A percentile compares a stretch with the other conserved stretches of the same genome.
These are phyloP conservation scores for Trichoderma lentiforme DNA, from an alignment of 2,329 filamentous ascomycete species.

Conservation along the genomic window DNA sequence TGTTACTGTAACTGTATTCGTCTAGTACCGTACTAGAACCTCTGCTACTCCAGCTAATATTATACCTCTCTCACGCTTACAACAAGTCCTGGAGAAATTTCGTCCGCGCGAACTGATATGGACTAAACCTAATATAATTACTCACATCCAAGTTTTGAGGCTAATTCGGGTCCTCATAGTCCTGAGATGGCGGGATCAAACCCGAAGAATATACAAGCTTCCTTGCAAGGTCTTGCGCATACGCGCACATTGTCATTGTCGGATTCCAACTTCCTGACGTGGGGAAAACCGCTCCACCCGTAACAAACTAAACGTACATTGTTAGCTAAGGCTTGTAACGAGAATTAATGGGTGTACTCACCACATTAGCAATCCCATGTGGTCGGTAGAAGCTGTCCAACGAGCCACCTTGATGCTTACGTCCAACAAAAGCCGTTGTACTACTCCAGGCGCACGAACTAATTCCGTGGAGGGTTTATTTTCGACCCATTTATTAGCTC, in stretches of 20 bases:
- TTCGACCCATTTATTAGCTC: background rate
- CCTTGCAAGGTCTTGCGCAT: background rate
- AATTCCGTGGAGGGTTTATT: background rate
- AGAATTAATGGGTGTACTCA: background rate
- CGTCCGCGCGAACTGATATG: background rate
- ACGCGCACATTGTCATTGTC: background rate
- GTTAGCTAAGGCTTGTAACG: background rate
- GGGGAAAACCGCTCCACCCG: background rate
- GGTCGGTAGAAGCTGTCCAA: background rate
- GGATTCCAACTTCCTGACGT: background rate
- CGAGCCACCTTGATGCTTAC: background rate
- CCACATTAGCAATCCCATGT: background rate
- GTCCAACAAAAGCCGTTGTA: background rate
- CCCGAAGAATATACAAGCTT: background rate
- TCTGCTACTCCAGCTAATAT: too few species aligned
- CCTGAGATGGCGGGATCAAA: background rate
- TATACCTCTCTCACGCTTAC: too few species aligned
- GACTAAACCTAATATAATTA: background rate
- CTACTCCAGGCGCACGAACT: background rate
- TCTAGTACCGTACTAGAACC: too few species aligned
- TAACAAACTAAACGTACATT: background rate
- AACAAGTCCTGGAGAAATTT: too few species aligned
- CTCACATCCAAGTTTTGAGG: background rate
- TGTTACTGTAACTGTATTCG: too few species aligned
- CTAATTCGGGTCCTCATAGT: background rate